These are phyloP conservation scores for Eucalyptus fibrosa DNA, from an alignment of 345 rosid species.

Conservation along the genomic window DNA sequence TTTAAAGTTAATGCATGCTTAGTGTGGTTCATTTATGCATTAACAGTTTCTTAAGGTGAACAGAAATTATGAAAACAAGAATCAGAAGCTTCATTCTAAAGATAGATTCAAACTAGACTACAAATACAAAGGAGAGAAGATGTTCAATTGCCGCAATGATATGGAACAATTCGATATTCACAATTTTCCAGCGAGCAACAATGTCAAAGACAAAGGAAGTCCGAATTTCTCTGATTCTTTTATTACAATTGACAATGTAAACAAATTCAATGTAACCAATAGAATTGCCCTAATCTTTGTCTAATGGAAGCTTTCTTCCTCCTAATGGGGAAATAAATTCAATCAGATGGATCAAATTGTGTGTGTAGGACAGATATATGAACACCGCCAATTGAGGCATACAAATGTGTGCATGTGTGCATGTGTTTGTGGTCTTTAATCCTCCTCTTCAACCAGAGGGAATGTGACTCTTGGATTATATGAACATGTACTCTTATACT, in stretches of 20 bases:
- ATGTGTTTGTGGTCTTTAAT: background rate
- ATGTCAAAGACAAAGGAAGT: background rate
- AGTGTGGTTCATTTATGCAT: background rate
- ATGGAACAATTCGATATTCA: background rate
- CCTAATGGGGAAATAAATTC: background rate
- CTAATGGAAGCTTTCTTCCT: background rate
- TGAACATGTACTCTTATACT: background rate
- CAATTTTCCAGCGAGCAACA: background rate
- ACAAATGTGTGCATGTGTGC: background rate
- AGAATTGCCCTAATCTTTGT: background rate
- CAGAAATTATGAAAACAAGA: background rate
- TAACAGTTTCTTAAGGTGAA: background rate
- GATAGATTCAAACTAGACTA: background rate
- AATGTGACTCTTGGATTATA: background rate
- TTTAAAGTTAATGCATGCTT: background rate
- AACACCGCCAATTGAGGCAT: background rate
- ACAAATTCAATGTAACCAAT: background rate
- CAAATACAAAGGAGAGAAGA: background rate
- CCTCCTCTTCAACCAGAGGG: background rate
- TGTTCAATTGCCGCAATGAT: background rate
- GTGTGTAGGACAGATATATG: background rate
- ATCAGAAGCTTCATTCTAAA: background rate
- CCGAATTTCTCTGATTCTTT: background rate
- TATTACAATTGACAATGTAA: background rate
- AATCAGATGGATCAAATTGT: background rate